Evolutionary conservation across 306 rosid genomes (phyloP), one percentile per base, ranked within the genome.

Genomic region (Sechiopsis laciniata): DNA sequence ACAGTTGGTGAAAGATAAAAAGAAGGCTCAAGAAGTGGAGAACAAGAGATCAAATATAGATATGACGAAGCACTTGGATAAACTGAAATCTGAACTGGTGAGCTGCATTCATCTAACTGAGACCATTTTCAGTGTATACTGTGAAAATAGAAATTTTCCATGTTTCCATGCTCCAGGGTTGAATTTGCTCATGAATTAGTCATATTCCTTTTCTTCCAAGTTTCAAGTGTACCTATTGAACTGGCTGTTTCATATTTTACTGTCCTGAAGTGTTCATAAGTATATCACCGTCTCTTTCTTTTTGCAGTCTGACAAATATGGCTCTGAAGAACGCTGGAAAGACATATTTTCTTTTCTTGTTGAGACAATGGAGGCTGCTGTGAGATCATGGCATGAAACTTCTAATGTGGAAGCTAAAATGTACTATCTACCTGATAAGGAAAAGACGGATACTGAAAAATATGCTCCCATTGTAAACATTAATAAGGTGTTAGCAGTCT

Each of bases 281-380:
- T 22, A 2, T 32, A 48, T 69, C 21, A 24, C 59, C 16, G 7
- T 50, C 59, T 19, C 35, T 81, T 74, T 78, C 77, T 40, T 66
- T 13, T 81, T 86, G 81, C 93, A 95, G 96, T 87, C 95, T 42
- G 87, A 65, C 76, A 88, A 84, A 77, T 82, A 82, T 79, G 97
- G 88, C 83, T 87, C 90, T 57, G 96, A 91, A 84, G 93, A 88
- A 75, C 40, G 80, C 83, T 83, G 86, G 84, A 86, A 91, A 76
- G 95, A 91, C 14, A 71, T 84, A 54, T 88, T 91, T 64, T 76
- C 83, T 77, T 95, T 95, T 81, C 86, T 95, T 72, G 90, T 89
- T 62, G 97, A 89, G 83, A 95, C 97, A 29, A 95, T 95, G 92
- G 95, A 95, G 82, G 73, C 86, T 19, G 97, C 99, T 82, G 88